Base-by-base conservation (phyloP, 1,284 basidiomycete genomes). In the Trichosporon faecale region DNA sequence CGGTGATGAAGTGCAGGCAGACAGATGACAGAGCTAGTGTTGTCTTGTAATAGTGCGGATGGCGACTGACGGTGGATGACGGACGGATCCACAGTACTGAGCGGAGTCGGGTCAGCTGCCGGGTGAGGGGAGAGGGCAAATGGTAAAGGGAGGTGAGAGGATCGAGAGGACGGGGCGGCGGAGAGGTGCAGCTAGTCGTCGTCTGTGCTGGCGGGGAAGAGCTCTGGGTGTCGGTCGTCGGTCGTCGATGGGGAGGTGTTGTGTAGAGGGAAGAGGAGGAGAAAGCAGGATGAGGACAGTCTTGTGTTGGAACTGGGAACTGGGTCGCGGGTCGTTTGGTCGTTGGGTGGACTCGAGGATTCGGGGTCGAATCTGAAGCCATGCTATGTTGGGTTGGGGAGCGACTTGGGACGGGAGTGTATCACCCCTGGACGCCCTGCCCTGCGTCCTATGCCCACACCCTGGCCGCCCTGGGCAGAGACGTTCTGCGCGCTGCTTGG, bases 401-500 rank as follows among this genome's bases (percentile, higher is more conserved):
- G 57, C 29, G n/a, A 18, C 57, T 61, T 61, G 57, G 57, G 57
- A 61, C 57, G 57, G 57, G 57, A 61, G 57, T 61, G 57, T 61
- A 61, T 61, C 57, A 61, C 57, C 57, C 57, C 29, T 61, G 29
- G 18, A 29, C 57, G 57, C 57, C 49, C 21, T 52, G 49, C 49
- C 49, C 57, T 61, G 57, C 57, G 57, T 12, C 57, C 57, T 61
- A 27, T 31, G 57, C 23, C 57, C 57, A 31, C 18, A 31, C 57
- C 57, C 57, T 61, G 57, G 3, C 21, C 23, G 25, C 52, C 52
- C 52, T 57, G 52, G 6, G 25, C 29, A 16, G 5, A 5, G 11
- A 11, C 29, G 3, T n/a, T 29, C 27, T 31, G 27, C 18, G 27
- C 33, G 29, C 57, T 31, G 27, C 27, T 31, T n/a, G 27, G 16